A percentile compares a stretch with the other conserved stretches of the same genome.
These are phyloP conservation scores for Mycosphaerella sp. DNA, from an alignment of 2,329 filamentous ascomycete genomes.

Conservation along the genomic window DNA sequence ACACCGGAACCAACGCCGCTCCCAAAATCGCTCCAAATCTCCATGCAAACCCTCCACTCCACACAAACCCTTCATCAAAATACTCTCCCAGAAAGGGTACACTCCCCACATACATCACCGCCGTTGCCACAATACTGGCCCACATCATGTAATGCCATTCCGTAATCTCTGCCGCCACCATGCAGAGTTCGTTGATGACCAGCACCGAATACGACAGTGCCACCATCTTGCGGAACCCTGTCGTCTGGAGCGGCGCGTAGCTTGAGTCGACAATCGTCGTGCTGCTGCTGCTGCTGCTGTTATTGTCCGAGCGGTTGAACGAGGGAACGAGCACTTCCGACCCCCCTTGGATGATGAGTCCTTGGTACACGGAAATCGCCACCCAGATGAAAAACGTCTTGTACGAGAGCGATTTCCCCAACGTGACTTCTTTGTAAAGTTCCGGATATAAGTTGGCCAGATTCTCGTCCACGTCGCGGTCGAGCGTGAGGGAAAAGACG, in stretches of 20 bases:
- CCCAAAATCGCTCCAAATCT: constrained; percentile 72
- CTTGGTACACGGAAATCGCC: constrained; percentile 89
- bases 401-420: constrained; percentile 79
- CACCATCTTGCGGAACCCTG: constrained; percentile 57
- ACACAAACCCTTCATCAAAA: constrained; percentile 75
- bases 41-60: constrained; percentile 81
- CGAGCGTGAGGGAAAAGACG: constrained; percentile 87
- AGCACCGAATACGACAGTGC: constrained; percentile 87
- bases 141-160: constrained; percentile 98
- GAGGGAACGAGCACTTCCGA: constrained; percentile 80
- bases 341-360: constrained; percentile 89
- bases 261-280: constrained; percentile 13
- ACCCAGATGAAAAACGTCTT: constrained; percentile 97
- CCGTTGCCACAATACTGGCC: constrained; percentile 72
- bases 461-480: constrained; percentile 90
- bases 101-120: constrained; percentile 69
- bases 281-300: no score
- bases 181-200: constrained; percentile 88
- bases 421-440: constrained; percentile 94
- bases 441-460: constrained; percentile 94
- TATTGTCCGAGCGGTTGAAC: constrained; percentile 36
- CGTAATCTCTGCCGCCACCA: constrained; percentile 94
- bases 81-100: constrained; percentile 85
- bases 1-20: constrained; percentile 78
- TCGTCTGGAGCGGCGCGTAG: constrained; percentile 18